Evolutionary conservation across 2,329 filamentous ascomycete genomes (phyloP).

Genomic region (Cladosporium sp.): DNA sequence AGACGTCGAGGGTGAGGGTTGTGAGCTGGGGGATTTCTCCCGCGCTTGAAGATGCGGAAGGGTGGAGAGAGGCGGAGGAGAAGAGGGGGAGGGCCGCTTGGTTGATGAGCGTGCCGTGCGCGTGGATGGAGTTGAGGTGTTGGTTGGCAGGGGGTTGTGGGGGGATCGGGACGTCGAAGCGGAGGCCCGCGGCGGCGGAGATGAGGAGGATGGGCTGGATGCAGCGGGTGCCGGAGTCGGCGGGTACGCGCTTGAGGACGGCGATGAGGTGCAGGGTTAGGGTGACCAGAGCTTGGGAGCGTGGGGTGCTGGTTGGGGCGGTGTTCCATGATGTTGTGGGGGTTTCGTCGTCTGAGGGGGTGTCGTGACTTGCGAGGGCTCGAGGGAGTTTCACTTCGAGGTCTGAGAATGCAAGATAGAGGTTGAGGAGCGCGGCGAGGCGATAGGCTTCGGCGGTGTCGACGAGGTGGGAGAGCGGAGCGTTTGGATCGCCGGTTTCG

Average conservation of each 20-base stretch:
- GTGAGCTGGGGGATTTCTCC: background rate
- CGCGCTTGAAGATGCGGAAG: background rate
- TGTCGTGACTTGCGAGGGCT: background rate
- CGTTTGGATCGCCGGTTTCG: conserved; percentile 12
- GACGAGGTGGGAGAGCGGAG: conserved; percentile 13
- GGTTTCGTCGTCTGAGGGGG: background rate
- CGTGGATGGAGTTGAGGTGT: background rate
- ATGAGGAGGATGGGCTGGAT: conserved; percentile 12
- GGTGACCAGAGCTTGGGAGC: background rate
- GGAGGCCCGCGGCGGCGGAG: conserved; percentile 8
- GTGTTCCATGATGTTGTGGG: background rate
- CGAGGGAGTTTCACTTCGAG: background rate
- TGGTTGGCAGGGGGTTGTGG: background rate
- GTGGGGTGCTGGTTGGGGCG: background rate
- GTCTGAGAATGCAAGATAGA: conserved; percentile 14
- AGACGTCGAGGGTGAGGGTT: conserved; percentile 4
- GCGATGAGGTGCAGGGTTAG: conserved; percentile 9
- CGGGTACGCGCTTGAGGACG: conserved; percentile 9
- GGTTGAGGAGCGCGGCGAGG: conserved; percentile 10
- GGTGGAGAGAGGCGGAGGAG: background rate
- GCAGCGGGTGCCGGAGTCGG: conserved; percentile 7
- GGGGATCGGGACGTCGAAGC: background rate
- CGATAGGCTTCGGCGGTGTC: conserved; percentile 13
- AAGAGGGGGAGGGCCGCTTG: background rate
- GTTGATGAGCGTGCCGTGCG: conserved; percentile 1